Evolutionary conservation across 441 rosid genomes (phyloP), one percentile per base, ranked within the genome.

Genomic region (Melastoma candidum): DNA sequence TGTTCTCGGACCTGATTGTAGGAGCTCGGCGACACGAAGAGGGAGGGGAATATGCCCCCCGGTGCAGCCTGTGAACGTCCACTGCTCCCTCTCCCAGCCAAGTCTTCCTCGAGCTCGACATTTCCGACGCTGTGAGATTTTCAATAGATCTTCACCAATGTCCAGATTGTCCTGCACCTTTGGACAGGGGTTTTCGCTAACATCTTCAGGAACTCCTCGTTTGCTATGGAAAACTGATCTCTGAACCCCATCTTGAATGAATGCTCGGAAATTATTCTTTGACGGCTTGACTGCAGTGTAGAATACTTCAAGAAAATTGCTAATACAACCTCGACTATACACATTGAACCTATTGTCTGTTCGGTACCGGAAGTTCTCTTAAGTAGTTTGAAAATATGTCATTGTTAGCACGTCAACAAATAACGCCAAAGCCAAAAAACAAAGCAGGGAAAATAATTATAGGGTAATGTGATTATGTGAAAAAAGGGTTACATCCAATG

Each of bases 351-450:
- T 75, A 63, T 65, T 81, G 70, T 82, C 95, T 32, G 97, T 77
- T 74, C 90, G 74, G 75, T 79, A 82, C 59, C 97, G 90, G 69
- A 88, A 85, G 68, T 93, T 88, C 68, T 93, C 97, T 57, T 88
- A 85, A 7, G 95, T 93, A 25, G 97, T 88, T 93, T 92, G 81
- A 54, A 75, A 61, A 66, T 53, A 70, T 14, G 26, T 4, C 41
- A 36, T 36, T 4, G 41, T 36, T 36, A 36, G 41, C 41, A 36
- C 22, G 22, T 17, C 22, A 17, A 17, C 22, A 17, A 17, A 17
- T 17, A 17, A 17, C 22, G 22, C 22, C 22, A 17, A 17, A 17
- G 22, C 22, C 22, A 17, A 36, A 36, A 36, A 36, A 17, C 0
- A 17, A 17, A 17, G 22, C 22, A 17, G 22, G 22, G 22, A 17